phyloP scores from a whole-genome alignment of 345 rosid species.

The Camelina laxa region DNA sequence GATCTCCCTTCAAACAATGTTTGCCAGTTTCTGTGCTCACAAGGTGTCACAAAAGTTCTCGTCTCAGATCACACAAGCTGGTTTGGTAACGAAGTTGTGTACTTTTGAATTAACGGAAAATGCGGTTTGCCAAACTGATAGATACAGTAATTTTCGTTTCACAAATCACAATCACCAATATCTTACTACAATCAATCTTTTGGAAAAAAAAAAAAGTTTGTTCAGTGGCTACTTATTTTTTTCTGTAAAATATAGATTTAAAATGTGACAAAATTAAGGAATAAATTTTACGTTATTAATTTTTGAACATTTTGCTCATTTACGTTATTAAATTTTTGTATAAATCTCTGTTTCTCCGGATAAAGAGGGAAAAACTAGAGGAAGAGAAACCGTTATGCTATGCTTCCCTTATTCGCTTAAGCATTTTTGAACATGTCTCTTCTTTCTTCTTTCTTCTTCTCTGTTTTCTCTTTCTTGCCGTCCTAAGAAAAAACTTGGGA shows the following conservation, averaged over 20 bases:
- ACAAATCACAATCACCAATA: no score
- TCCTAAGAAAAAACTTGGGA: slow-evolving; percentile 36
- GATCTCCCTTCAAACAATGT: neutral
- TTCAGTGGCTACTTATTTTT: no score
- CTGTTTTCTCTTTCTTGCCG: slow-evolving; percentile 39
- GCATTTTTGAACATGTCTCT: slow-evolving; percentile 27
- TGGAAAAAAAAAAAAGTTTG: no score
- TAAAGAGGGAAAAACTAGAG: slow-evolving; percentile 40
- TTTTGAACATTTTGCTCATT: neutral
- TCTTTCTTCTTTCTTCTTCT: neutral
- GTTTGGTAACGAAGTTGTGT: no score
- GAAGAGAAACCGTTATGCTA: slow-evolving; percentile 46
- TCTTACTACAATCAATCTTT: no score
- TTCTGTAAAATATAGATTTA: neutral
- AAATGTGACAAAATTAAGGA: neutral
- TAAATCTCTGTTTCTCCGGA: slow-evolving; percentile 31
- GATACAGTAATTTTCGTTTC: no score
- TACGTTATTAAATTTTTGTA: neutral
- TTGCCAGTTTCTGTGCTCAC: neutral
- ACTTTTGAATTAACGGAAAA: no score
- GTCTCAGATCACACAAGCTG: no score
- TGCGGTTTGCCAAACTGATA: no score
- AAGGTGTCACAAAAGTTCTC: neutral
- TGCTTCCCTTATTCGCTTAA: slow-evolving; percentile 38
- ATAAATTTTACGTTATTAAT: no score